Evolutionary conservation across 2,329 filamentous ascomycete genomes (phyloP).

Genomic region (Aspergillus novoparasiticus): DNA sequence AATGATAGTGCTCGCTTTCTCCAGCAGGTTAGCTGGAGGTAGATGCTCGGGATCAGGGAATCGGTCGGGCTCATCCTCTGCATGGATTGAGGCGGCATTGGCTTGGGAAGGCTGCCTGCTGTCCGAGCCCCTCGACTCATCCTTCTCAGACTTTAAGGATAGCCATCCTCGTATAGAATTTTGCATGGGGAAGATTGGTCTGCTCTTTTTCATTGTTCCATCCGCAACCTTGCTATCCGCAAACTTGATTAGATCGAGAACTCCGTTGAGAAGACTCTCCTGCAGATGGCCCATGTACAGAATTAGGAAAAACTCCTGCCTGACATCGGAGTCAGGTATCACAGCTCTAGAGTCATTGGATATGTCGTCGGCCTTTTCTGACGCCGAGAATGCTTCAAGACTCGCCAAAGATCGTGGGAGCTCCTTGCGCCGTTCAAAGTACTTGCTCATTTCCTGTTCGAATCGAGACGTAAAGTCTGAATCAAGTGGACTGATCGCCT

Average conservation of each 20-base stretch:
- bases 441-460: slow-evolving; percentile 54
- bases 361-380: slow-evolving; percentile 37
- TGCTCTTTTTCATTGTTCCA: slow-evolving; percentile 63
- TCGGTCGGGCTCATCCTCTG: slow-evolving; percentile 46
- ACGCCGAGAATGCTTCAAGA: slow-evolving; percentile 28
- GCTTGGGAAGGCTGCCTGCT: slow-evolving; percentile 22
- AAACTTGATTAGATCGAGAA: slow-evolving; percentile 65
- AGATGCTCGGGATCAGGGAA: slow-evolving; percentile 69
- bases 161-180: slow-evolving; percentile 66
- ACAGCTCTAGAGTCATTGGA: slow-evolving; percentile 18
- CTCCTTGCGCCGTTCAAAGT: slow-evolving; percentile 54
- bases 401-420: slow-evolving; percentile 51
- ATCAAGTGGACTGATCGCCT: slow-evolving; percentile 57
- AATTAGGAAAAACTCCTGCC: slow-evolving; percentile 64
- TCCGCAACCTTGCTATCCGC: slow-evolving; percentile 64
- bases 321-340: slow-evolving; percentile 29
- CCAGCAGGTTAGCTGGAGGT: slow-evolving; percentile 61
- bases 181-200: slow-evolving; percentile 63
- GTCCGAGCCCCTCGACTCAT: slow-evolving; percentile 6
- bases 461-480: slow-evolving; percentile 57
- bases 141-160: slow-evolving; percentile 17
- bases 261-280: slow-evolving; percentile 58
- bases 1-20: slow-evolving; percentile 62
- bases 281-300: slow-evolving; percentile 68
- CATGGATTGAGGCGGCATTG: slow-evolving; percentile 51